phyloP scores from a whole-genome alignment of 1,139 yeast genomes.

The Candida sp. region DNA sequence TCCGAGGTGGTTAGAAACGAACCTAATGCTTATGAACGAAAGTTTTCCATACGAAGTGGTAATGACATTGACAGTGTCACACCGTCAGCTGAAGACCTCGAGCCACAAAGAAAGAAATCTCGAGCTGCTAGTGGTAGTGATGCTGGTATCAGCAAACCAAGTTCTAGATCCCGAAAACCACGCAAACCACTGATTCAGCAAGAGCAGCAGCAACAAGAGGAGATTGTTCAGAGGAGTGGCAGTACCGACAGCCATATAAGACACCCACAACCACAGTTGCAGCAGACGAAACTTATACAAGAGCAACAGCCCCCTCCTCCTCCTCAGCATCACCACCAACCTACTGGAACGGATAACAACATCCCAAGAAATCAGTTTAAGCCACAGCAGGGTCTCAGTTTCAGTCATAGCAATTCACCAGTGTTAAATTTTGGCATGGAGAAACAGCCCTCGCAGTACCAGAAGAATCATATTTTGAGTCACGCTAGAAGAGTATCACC shows the following conservation, averaged over 20 bases:
- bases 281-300: background rate
- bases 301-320: background rate
- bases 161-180: background rate
- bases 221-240: background rate
- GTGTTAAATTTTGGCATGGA: constrained; percentile 9
- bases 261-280: constrained; percentile 5
- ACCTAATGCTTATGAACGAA: too few species aligned
- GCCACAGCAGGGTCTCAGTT: constrained; percentile 34
- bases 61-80: too few species aligned
- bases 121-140: background rate
- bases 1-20: too few species aligned
- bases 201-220: background rate
- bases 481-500: constrained; percentile 2
- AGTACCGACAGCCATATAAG: background rate
- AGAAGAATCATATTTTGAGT: background rate
- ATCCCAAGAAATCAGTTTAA: constrained; percentile 30
- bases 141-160: background rate
- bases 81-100: background rate
- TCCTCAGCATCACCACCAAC: constrained; percentile 6
- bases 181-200: background rate
- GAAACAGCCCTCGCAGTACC: constrained; percentile 6
- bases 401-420: constrained; percentile 12
- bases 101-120: constrained; percentile 12
- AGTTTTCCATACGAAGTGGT: too few species aligned
- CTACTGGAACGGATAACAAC: constrained; percentile 3